Percentiles rank a stretch among this genome's conserved stretches.
phyloP scores from a whole-genome alignment of 2,329 filamentous ascomycete genomes.

The Diplodia seriata region DNA sequence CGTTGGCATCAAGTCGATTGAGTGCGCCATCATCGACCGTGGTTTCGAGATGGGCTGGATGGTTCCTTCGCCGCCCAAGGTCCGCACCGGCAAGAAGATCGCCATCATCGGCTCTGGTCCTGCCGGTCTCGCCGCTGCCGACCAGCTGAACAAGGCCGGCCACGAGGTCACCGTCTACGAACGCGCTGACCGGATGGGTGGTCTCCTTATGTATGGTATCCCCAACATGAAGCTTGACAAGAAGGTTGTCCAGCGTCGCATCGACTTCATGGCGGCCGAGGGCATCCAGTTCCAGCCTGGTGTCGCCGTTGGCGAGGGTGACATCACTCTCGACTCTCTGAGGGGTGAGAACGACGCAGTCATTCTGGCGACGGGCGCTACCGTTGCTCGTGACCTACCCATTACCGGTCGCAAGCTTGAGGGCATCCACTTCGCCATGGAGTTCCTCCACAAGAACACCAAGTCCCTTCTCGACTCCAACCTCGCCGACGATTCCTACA shows the following conservation, averaged over 20 bases:
- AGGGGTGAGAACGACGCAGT: slow-evolving; percentile 80
- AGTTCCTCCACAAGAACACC: slow-evolving; percentile 96
- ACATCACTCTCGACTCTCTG: slow-evolving; percentile 72
- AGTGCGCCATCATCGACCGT: slow-evolving; percentile 96
- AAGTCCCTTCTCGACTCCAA: slow-evolving; percentile 95
- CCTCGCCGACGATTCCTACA: slow-evolving; percentile 82
- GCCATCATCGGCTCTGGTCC: slow-evolving; percentile 92
- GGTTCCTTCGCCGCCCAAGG: slow-evolving; percentile 78
- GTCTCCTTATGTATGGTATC: slow-evolving; percentile 97
- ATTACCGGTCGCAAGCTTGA: slow-evolving; percentile 87
- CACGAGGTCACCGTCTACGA: slow-evolving; percentile 91
- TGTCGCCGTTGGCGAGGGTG: slow-evolving; percentile 76
- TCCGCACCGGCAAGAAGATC: slow-evolving; percentile 85
- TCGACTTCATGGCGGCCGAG: slow-evolving; percentile 92
- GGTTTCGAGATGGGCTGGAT: slow-evolving; percentile 99
- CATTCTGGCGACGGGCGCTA: slow-evolving; percentile 89
- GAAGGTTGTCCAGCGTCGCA: slow-evolving; percentile 92
- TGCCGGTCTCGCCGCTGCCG: slow-evolving; percentile 85
- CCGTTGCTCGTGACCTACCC: slow-evolving; percentile 88
- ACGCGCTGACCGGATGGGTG: slow-evolving; percentile 87
- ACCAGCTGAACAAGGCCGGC: slow-evolving; percentile 92
- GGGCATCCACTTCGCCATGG: slow-evolving; percentile 95
- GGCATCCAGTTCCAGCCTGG: slow-evolving; percentile 83
- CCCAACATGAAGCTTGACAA: slow-evolving; percentile 99
- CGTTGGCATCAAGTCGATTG: slow-evolving; percentile 97